Base-by-base conservation (phyloP, 306 rosid species). In the Cucurbita argyrosperma region DNA sequence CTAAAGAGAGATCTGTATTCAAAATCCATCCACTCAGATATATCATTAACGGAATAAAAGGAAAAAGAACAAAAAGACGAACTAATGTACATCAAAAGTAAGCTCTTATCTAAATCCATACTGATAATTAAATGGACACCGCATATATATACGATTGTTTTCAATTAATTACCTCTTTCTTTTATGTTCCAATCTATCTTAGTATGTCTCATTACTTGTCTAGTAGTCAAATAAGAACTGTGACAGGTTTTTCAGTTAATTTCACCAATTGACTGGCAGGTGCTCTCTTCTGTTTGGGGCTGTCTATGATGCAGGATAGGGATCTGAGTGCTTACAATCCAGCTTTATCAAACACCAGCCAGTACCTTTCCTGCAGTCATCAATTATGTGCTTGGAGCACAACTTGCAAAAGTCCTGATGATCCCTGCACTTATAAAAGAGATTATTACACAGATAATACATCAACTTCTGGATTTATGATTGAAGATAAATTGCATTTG, bases 261-360 rank as follows among this genome's bases (percentile, higher is more conserved):
- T 85, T 84, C 67, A 52, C 67, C 81, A 77, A 89, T 85, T 89
- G 92, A 85, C 87, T 89, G 87, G 92, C 96, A 89, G 92, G 89
- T 82, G 87, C 88, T 84, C 90, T 90, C 84, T 83, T 80, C 54
- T 82, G 35, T 76, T 76, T 79, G 95, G 95, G 89, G 89, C 87
- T 66, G 81, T 85, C 85, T 87, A 81, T 85, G 81, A 83, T 87
- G 96, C 96, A 89, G 96, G 96, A 85, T 85, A 89, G 84, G 85
- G 96, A 89, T 84, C 80, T 90, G 71, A 87, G 83, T 76, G 90
- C 84, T 79, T 90, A 84, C 81, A 84, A 81, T 63, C 89, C 92
- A 1, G 78, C 92, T 77, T 79, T 65, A 39, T 90, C 96, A 18
- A 81, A 66, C 45, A 86, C 96, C 69, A 84, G 96, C 85, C 83